Conservation (phyloP, 306 rosid species). For the Rubus parviflorus region DNA sequence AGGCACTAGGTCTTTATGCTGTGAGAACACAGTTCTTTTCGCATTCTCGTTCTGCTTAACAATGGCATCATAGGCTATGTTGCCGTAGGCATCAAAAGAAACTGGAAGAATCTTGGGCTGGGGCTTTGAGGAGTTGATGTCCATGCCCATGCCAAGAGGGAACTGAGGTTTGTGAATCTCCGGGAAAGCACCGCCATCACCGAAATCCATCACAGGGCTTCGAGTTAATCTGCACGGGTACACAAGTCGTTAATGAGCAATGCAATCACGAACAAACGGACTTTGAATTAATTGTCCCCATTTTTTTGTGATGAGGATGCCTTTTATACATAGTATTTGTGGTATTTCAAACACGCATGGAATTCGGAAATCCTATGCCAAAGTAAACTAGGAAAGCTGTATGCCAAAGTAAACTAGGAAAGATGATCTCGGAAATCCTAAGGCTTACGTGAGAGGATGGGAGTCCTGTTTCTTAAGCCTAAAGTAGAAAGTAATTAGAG, state of each 20-base stretch:
- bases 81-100: neutral
- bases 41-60: neutral
- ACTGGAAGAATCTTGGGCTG: neutral
- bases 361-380: neutral
- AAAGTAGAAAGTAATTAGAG: too few relatives aligned
- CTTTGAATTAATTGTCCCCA: too few relatives aligned
- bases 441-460: neutral
- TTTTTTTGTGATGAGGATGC: neutral
- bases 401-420: neutral
- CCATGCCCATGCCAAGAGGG: conserved; percentile 10
- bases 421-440: neutral
- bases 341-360: neutral
- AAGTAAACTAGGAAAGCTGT: neutral
- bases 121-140: neutral
- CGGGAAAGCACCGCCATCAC: conserved; percentile 3
- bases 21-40: neutral
- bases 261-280: too few relatives aligned
- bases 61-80: neutral
- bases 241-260: too few relatives aligned
- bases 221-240: neutral
- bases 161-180: neutral
- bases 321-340: neutral
- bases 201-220: neutral
- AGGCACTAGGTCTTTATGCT: neutral
- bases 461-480: too few relatives aligned